Base-by-base conservation (phyloP, 2,329 filamentous ascomycete genomes). In the Venturia nashicola region DNA sequence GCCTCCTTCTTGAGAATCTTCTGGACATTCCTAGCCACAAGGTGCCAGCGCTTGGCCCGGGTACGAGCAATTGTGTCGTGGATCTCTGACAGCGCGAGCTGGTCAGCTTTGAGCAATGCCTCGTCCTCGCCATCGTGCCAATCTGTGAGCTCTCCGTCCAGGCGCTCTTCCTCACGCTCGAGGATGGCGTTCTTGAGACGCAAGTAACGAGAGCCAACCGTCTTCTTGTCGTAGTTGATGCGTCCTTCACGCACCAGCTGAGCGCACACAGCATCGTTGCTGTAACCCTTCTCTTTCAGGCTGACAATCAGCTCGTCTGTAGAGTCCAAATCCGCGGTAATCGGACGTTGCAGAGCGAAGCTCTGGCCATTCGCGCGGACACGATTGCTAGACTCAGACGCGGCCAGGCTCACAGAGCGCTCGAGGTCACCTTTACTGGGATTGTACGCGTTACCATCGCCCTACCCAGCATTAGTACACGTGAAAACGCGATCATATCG, bases 101-200 rank as follows among this genome's bases (percentile, higher is more conserved):
- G 69, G 63, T 76, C 72, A 16, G 77, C 75, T 61, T 75, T 69
- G 11, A 75, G 64, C 20, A 82, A 74, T n/a, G 72, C 69, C 23
- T 76, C 72, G 65, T 82, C 79, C 78, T 83, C 80, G 20, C 75
- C 75, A 14, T 74, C 71, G 61, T 78, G 74, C 80, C 80, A 83
- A 67, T 79, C 78, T 61, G 74, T 78, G 65, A 78, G 70, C 46
- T 79, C 76, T 61, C 78, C 75, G 57, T 78, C 73, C 0, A 83
- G 72, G 32, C 75, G 70, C 55, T 75, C 73, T 65, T 82, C 78
- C n/a, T 78, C 72, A 27, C 73, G 72, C 44, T 74, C 70, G 42
- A 76, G 74, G 55, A 79, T 71, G 1, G 73, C 75, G 44, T 74
- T 72, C 63, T 76, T 76, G 61, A 82, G 73, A 27, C 79, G 77